These are phyloP conservation scores for Austroboletus rostrupii DNA, from an alignment of 1,284 basidiomycete genomes.

Conservation along the genomic window DNA sequence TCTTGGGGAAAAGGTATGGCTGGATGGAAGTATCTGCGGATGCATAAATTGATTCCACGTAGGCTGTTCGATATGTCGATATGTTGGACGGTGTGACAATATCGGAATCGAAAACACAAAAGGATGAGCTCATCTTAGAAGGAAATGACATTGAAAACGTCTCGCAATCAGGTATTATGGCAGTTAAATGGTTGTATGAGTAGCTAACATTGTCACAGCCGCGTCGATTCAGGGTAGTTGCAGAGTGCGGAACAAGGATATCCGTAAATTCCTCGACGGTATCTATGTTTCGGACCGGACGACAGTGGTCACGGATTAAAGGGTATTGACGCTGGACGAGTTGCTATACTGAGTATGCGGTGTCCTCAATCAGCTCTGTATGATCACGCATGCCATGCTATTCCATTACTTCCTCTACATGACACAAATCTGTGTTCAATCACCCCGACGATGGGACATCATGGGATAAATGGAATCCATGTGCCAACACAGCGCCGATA, in stretches of 20 bases:
- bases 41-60: conserved; percentile 1
- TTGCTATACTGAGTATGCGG: conserved; percentile 20
- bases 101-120: conserved; percentile 89
- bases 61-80: conserved; percentile 88
- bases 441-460: conserved; percentile 26
- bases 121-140: conserved; percentile 92
- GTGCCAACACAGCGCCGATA: conserved; percentile 72
- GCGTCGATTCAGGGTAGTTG: conserved; percentile 94
- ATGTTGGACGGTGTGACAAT: conserved; percentile 92
- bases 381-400: conserved; percentile 27
- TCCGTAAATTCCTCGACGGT: conserved; percentile 90
- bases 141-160: conserved; percentile 96
- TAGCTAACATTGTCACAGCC: conserved; percentile 43
- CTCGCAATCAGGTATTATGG: conserved; percentile 77
- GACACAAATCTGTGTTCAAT: not conserved
- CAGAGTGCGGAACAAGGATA: conserved; percentile 97
- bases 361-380: conserved; percentile 23
- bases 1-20: conserved; percentile 84
- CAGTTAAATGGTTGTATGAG: not conserved
- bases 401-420: conserved; percentile 8
- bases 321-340: conserved; percentile 9
- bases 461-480: conserved; percentile 67
- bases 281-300: conserved; percentile 91
- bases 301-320: conserved; percentile 51
- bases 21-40: not conserved